phyloP scores from a whole-genome alignment of 2,329 filamentous ascomycete species.

The Cadophora sp. region DNA sequence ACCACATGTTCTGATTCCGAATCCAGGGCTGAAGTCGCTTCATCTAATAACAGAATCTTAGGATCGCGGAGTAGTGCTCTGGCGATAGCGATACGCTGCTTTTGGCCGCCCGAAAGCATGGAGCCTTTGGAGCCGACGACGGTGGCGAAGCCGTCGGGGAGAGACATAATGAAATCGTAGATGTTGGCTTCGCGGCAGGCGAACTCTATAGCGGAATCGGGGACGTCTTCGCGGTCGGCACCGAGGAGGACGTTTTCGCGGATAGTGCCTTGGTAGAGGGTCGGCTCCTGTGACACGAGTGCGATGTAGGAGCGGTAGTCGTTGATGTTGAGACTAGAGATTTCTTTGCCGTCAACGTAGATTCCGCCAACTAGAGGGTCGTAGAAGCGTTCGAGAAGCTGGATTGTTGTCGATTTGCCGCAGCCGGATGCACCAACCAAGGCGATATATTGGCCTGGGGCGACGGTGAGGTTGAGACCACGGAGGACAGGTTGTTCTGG shows the following conservation, averaged over 20 bases:
- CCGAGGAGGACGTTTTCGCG: slow-evolving; percentile 89
- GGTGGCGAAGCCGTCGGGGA: slow-evolving; percentile 86
- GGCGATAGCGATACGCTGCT: slow-evolving; percentile 90
- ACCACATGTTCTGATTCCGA: slow-evolving; percentile 81
- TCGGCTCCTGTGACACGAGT: slow-evolving; percentile 93
- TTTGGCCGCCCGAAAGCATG: slow-evolving; percentile 88
- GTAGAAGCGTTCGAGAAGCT: slow-evolving; percentile 92
- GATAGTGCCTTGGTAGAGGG: slow-evolving; percentile 91
- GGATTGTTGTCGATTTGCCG: slow-evolving; percentile 93
- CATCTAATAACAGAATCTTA: slow-evolving; percentile 83
- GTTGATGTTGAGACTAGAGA: slow-evolving; percentile 81
- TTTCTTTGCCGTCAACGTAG: slow-evolving; percentile 82
- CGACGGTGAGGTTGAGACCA: slow-evolving; percentile 76
- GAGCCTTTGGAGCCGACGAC: slow-evolving; percentile 86
- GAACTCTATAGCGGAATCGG: slow-evolving; percentile 75
- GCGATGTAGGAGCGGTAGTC: slow-evolving; percentile 85
- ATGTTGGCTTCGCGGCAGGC: slow-evolving; percentile 93
- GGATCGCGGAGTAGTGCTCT: slow-evolving; percentile 90
- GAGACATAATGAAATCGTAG: slow-evolving; percentile 86
- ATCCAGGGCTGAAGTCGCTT: slow-evolving; percentile 80
- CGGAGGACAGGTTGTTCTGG: slow-evolving; percentile 91
- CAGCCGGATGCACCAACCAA: slow-evolving; percentile 94
- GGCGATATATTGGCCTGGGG: slow-evolving; percentile 83
- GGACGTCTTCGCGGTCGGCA: slow-evolving; percentile 67
- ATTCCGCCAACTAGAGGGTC: slow-evolving; percentile 83